Evolutionary conservation across 768 basidiomycete genomes (phyloP), one percentile per base, ranked within the genome.

Genomic region (Tulasnella sp.): DNA sequence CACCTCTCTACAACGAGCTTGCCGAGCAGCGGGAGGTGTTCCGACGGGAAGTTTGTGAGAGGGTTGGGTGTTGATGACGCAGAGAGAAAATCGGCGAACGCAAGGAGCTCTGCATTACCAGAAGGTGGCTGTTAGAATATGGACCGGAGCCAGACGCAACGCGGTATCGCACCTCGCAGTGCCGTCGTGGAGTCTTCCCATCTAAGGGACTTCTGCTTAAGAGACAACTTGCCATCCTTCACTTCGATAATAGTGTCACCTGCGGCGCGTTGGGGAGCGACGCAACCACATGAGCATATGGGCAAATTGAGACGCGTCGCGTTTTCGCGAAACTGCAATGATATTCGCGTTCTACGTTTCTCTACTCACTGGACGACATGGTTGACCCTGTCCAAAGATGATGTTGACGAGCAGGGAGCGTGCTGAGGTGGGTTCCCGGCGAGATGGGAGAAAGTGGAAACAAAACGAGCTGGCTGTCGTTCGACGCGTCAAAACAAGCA

Each of bases 1-100:
- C 86, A 94, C 95, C 94, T 95, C 85, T 97, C 95, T 80, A 95
- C 92, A 0, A 89, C 89, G 55, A 95, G 84, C 83, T 95, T 95
- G 6, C 90, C 94, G 81, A 97, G 89, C 35, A 96, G 84, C 0
- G 93, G 89, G 80, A 85, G 87, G 82, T 95, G 87, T 79, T 92
- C 89, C 5, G 91, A 88, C 0, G 94, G 91, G 73, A 95, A 88
- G 7, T 81, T 82, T 10, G 82, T 82, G 39, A 96, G 83, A n/a
- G 90, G 87, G 0, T 86, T 83, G 23, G 83, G 94, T 93, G 80
- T 88, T 88, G 71, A 94, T 91, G 44, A 92, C 91, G 83, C 93
- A 92, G 94, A 81, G 13, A 75, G 74, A 74, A 74, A 83, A 5
- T 79, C 77, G 48, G 82, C 79, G 79, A 83, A 82, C 67, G 74